Conservation (phyloP, 176 grass and related monocot genomes). For the Alloteropsis semialata region DNA sequence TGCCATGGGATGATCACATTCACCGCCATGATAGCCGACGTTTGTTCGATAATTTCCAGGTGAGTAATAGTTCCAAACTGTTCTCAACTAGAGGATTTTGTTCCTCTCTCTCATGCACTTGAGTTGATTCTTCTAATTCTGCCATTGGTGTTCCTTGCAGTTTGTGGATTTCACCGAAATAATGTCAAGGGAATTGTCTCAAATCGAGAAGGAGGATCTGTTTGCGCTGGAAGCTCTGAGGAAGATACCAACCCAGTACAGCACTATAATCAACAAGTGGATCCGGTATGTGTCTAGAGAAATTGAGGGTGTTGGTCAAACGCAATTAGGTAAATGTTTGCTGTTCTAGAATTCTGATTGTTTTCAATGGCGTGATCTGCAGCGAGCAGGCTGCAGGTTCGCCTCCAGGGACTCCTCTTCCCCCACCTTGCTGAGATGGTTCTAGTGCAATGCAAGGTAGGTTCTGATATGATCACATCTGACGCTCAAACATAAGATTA, state of each 20-base stretch:
- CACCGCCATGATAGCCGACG: constrained; percentile 6
- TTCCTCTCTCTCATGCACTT: neutral
- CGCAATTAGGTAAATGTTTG: neutral
- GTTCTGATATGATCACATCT: neutral
- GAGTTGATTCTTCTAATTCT: neutral
- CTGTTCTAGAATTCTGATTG: neutral
- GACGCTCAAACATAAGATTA: too few species aligned
- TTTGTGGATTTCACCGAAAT: constrained; percentile 81
- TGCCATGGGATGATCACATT: constrained; percentile 44
- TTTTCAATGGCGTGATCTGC: neutral
- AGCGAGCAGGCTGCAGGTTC: constrained; percentile 3
- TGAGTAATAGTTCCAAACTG: neutral
- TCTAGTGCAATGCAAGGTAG: neutral
- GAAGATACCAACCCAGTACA: constrained; percentile 63
- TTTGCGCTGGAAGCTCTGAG: constrained; percentile 60
- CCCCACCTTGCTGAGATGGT: neutral
- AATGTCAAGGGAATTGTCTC: constrained; percentile 42
- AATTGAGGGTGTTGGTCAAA: neutral
- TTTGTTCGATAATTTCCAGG: constrained; percentile 61
- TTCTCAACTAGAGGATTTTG: neutral
- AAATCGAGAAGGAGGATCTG: constrained; percentile 36
- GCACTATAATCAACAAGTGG: constrained; percentile 33
- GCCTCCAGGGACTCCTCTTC: neutral
- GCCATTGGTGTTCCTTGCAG: constrained; percentile 15
- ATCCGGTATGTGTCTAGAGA: neutral